These are phyloP conservation scores for Parascedosporium putredinis DNA, from an alignment of 2,329 filamentous ascomycete genomes.

Conservation along the genomic window DNA sequence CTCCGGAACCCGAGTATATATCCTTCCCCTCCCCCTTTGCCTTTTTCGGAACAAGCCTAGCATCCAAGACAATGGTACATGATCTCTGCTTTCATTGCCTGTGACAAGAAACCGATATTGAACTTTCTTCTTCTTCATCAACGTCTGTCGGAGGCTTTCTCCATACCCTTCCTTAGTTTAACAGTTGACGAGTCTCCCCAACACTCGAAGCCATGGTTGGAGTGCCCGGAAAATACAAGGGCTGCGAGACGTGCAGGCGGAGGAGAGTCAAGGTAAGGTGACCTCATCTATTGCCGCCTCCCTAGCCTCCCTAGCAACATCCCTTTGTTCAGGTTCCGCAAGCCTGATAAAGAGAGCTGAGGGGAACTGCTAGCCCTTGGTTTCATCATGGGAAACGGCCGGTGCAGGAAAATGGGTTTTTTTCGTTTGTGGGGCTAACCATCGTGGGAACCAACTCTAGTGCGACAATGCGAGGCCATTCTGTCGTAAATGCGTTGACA, in stretches of 20 bases:
- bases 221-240: conserved; percentile 53
- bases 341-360: too few relatives aligned
- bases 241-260: conserved; percentile 50
- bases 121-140: conserved; percentile 12
- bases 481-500: conserved; percentile 50
- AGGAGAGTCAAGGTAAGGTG: conserved; percentile 44
- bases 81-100: background rate
- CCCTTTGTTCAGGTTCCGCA: too few relatives aligned
- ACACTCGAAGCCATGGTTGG: conserved; percentile 48
- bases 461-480: conserved; percentile 52
- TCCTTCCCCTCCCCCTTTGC: background rate
- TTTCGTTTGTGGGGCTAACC: conserved; percentile 1
- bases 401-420: too few relatives aligned
- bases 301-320: too few relatives aligned
- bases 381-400: too few relatives aligned
- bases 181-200: too few relatives aligned
- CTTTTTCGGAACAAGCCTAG: background rate
- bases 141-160: too few relatives aligned
- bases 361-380: too few relatives aligned
- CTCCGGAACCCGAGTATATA: background rate
- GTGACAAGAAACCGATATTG: background rate
- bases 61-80: background rate
- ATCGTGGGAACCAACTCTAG: conserved; percentile 20
- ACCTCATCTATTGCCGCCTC: conserved; percentile 14
- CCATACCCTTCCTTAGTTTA: too few relatives aligned